phyloP scores from a whole-genome alignment of 2,329 filamentous ascomycete genomes.

The Tolypocladium album region DNA sequence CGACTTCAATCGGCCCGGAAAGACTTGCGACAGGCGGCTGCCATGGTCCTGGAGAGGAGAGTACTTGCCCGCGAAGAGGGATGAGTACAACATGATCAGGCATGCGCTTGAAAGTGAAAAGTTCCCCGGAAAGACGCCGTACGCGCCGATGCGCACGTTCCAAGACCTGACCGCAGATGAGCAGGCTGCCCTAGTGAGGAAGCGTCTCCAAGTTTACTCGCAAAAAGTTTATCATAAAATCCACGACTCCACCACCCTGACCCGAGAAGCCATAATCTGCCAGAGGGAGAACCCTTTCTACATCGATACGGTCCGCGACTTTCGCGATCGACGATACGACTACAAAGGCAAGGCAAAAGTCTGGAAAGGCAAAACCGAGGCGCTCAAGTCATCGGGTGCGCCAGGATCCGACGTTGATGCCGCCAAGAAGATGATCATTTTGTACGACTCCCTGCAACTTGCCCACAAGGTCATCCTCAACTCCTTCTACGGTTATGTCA shows the following conservation, averaged over 20 bases:
- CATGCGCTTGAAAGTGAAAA: conserved; percentile 83
- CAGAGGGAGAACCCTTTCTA: conserved; percentile 98
- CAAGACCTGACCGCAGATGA: conserved; percentile 74
- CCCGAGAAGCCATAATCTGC: conserved; percentile 94
- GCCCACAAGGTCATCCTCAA: conserved; percentile 99
- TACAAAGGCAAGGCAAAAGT: conserved; percentile 98
- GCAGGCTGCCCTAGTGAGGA: conserved; percentile 69
- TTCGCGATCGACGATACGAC: conserved; percentile 93
- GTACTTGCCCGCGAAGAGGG: conserved; percentile 87
- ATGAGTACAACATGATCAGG: conserved; percentile 99
- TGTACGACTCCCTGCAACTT: conserved; percentile 91
- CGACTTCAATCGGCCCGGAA: conserved; percentile 95
- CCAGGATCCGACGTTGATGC: conserved; percentile 69
- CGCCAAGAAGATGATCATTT: conserved; percentile 96
- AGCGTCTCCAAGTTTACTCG: conserved; percentile 82
- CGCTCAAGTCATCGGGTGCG: conserved; percentile 74
- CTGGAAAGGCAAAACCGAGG: conserved; percentile 94
- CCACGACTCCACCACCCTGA: conserved; percentile 84
- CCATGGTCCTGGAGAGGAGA: conserved; percentile 99
- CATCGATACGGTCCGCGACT: conserved; percentile 89
- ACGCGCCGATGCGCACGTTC: conserved; percentile 61
- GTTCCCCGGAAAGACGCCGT: conserved; percentile 72
- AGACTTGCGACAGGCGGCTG: conserved; percentile 88
- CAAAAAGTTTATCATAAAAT: conserved; percentile 99
- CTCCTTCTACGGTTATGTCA: conserved; percentile 98